These are phyloP conservation scores for Globisporangium nunn DNA, from an alignment of 352 stramenopile species.

Conservation along the genomic window DNA sequence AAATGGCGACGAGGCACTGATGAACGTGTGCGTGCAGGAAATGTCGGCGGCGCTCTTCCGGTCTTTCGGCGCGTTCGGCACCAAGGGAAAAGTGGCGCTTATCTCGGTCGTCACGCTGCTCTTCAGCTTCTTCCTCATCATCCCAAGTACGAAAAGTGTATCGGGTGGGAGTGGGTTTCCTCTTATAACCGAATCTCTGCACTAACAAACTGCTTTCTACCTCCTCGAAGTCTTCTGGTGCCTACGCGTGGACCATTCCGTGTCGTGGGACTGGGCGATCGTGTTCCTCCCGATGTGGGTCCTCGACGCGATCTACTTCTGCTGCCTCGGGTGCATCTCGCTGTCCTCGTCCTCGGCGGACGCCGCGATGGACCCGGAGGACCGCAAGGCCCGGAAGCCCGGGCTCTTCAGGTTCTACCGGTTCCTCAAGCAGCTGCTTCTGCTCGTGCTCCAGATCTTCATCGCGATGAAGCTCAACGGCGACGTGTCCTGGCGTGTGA, in stretches of 20 bases:
- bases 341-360: conserved; percentile 23
- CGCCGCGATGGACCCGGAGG: conserved; percentile 45
- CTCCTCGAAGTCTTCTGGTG: conserved; percentile 65
- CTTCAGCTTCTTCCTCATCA: conserved; percentile 83
- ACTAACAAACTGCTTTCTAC: no score
- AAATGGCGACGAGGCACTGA: no score
- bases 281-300: conserved; percentile 83
- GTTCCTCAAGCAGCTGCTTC: conserved; percentile 72
- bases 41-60: conserved; percentile 63
- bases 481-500: conserved; percentile 53
- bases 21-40: conserved; percentile 11
- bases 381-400: conserved; percentile 38
- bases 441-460: conserved; percentile 78
- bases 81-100: conserved; percentile 57
- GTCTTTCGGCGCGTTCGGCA: conserved; percentile 64
- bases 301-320: conserved; percentile 67
- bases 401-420: conserved; percentile 66
- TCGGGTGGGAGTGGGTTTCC: no score
- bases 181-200: not conserved
- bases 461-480: conserved; percentile 75
- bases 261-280: conserved; percentile 73
- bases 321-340: conserved; percentile 59
- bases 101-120: conserved; percentile 67
- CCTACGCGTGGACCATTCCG: conserved; percentile 61
- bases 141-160: conserved; percentile 36